Evolutionary conservation across 495 filamentous ascomycete genomes (phyloP).

Genomic region (Penicillium ochrochloron): DNA sequence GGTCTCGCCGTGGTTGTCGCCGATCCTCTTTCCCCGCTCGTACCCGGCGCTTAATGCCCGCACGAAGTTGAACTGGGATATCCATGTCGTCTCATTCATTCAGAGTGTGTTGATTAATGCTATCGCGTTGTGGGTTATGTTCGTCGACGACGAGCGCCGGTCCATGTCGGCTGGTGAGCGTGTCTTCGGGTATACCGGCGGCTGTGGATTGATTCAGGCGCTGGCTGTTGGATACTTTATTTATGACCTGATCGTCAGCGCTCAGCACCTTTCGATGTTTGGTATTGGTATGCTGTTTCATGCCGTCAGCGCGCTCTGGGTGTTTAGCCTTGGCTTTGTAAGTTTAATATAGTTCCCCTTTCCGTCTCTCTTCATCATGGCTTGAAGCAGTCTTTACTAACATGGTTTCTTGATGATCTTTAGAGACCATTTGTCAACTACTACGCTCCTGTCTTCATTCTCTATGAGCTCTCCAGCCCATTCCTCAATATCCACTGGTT

Average conservation of each 20-base stretch:
- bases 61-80: slow-evolving; percentile 91
- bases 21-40: slow-evolving; percentile 66
- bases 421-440: slow-evolving; percentile 94
- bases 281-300: slow-evolving; percentile 89
- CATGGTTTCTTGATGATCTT: slow-evolving; percentile 2
- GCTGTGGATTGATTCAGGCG: slow-evolving; percentile 78
- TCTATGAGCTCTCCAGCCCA: slow-evolving; percentile 94
- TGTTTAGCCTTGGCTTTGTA: slow-evolving; percentile 93
- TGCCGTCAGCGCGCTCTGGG: slow-evolving; percentile 79
- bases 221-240: slow-evolving; percentile 94
- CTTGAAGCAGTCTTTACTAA: background rate
- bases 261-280: slow-evolving; percentile 75
- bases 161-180: slow-evolving; percentile 73
- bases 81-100: slow-evolving; percentile 91
- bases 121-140: slow-evolving; percentile 84
- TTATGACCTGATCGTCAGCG: slow-evolving; percentile 84
- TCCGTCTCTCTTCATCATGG: background rate
- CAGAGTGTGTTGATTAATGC: slow-evolving; percentile 81
- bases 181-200: slow-evolving; percentile 89
- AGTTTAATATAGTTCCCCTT: slow-evolving; percentile 41
- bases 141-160: slow-evolving; percentile 72
- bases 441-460: slow-evolving; percentile 88
- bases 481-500: slow-evolving; percentile 99
- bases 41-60: slow-evolving; percentile 70
- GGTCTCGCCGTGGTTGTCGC: slow-evolving; percentile 77